Conservation (phyloP, 139 green algal species). For the Bryopsis sp. region DNA sequence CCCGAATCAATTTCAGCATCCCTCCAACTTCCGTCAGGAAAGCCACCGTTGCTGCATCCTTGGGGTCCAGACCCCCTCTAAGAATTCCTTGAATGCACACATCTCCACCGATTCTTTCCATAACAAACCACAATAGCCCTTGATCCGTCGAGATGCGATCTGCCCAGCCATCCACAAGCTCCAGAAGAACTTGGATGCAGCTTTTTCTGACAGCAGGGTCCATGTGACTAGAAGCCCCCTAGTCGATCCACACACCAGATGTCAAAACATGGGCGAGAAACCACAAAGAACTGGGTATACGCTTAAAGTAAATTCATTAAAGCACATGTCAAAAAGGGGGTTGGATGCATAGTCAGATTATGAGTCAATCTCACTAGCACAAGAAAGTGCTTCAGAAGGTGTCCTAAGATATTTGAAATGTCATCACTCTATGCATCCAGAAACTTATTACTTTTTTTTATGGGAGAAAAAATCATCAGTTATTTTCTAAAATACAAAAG, state of each 20-base stretch:
- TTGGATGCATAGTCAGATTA: too few species aligned
- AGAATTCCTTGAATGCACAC: background rate
- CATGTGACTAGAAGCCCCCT: conserved; percentile 43
- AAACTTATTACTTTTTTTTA: too few species aligned
- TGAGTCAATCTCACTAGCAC: too few species aligned
- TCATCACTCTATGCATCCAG: too few species aligned
- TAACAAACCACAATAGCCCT: background rate
- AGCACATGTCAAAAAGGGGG: too few species aligned
- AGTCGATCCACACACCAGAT: conserved; percentile 36
- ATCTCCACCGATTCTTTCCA: conserved; percentile 3
- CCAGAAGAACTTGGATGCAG: conserved; percentile 43
- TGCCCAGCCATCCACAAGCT: background rate
- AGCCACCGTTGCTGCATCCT: conserved; percentile 2
- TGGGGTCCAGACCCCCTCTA: background rate
- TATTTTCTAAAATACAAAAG: too few species aligned
- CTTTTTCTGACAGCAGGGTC: conserved; percentile 44
- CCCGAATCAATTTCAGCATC: background rate
- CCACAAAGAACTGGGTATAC: too few species aligned
- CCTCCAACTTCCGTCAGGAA: background rate
- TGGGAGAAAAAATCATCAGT: too few species aligned
- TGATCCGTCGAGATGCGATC: background rate
- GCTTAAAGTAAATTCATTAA: too few species aligned
- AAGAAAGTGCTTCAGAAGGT: too few species aligned
- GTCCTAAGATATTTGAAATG: too few species aligned
- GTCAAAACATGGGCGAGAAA: conserved; percentile 43